phyloP scores from a whole-genome alignment of 2,329 filamentous ascomycete species.

The Orbilia javanica region DNA sequence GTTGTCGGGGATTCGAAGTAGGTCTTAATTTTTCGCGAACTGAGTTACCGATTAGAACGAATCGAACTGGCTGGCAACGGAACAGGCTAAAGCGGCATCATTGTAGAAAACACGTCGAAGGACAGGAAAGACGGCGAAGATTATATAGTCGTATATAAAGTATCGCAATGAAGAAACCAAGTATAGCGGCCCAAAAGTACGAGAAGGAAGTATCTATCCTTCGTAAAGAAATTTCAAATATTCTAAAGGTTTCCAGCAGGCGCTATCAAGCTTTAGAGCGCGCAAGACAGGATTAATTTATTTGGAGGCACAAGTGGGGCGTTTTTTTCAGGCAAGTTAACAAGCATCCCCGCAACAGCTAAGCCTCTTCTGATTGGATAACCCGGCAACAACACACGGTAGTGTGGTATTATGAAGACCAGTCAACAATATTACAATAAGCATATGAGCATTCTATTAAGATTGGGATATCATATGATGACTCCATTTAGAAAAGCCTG shows the following conservation, averaged over 20 bases:
- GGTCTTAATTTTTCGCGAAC: slow-evolving; percentile 42
- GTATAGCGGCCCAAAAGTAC: neutral
- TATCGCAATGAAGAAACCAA: neutral
- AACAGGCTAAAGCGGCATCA: slow-evolving; percentile 20
- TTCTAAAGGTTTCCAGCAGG: neutral
- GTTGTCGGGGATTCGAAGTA: slow-evolving; percentile 9
- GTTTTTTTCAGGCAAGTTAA: slow-evolving; percentile 31
- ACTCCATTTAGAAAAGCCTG: no score
- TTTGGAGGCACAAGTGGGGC: slow-evolving; percentile 22
- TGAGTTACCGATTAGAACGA: slow-evolving; percentile 31
- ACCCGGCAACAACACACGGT: neutral
- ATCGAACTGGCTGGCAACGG: neutral
- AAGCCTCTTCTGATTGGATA: neutral
- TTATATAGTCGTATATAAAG: neutral
- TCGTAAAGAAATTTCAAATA: slow-evolving; percentile 2
- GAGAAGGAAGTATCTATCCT: neutral
- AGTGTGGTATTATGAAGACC: slow-evolving; percentile 16
- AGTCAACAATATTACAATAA: neutral
- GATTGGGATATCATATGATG: no score
- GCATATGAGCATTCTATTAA: no score
- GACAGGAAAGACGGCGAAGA: neutral
- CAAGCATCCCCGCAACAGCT: neutral
- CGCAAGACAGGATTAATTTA: neutral
- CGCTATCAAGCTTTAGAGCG: neutral
- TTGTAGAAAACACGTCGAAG: neutral